Base-by-base conservation (phyloP, 1,139 yeast species). In the Geotrichum australiense region DNA sequence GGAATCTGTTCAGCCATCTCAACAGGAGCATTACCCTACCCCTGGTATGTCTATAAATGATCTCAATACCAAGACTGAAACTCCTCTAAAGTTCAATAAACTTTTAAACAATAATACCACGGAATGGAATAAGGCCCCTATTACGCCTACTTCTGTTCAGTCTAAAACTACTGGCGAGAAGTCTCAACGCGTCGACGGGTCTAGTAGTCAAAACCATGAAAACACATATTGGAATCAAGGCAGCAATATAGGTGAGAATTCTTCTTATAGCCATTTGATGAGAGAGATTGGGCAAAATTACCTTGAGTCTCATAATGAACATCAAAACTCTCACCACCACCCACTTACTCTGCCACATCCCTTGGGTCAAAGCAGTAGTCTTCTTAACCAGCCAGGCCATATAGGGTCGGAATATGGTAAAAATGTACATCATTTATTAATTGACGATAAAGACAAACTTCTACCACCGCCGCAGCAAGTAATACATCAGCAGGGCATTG, bases 21-120 rank as follows among this genome's bases (percentile, higher is more conserved):
- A 29, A 29, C 14, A 19, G 6, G 32, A 29, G 12, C 32, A 29
- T 11, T 29, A 29, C 18, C 32, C 32, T 14, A 29, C 32, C n/a
- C 32, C 32, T 15, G 32, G 32, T 11, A 29, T 29, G 32, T 29
- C 32, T 6, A 29, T 29, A 7, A 29, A 29, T 15, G 32, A 29
- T 14, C 18, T 29, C n/a, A 29, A 29, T 11, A 15, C 32, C 4
- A 19, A 29, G 6, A 19, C 14, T 15, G 32, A 29, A 6, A 14
- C 21, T 15, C 32, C 32, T 11, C 32, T 6, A 15, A 29, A 29
- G n/a, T 29, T 29, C 32, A 29, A 8, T 5, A 29, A 29, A n/a
- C 12, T 29, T 8, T 14, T 29, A 21, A 15, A 19, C n/a, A 18
- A 21, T 16, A 29, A 29, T 14, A 12, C 10, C 18, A 21, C 32